Conservation (phyloP, 305 asterid species). For the Withania somnifera region DNA sequence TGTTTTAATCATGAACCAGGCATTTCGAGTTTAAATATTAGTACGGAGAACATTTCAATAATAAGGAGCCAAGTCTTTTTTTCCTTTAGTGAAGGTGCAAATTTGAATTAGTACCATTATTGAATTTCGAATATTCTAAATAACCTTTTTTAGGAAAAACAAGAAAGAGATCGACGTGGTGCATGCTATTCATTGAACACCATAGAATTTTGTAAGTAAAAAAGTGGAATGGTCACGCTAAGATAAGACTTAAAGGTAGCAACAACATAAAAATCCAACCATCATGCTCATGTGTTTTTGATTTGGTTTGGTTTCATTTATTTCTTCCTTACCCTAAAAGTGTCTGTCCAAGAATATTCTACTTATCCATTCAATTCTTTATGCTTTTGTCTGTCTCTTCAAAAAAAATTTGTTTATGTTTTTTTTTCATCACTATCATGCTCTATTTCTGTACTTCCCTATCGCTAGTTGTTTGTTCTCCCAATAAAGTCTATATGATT, state of each 20-base stretch:
- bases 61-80: not conserved
- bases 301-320: not conserved
- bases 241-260: not conserved
- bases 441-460: not conserved
- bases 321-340: not conserved
- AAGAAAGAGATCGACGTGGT: not conserved
- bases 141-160: too few relatives aligned
- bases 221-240: not conserved
- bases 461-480: not conserved
- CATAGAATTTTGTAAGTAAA: not conserved
- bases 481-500: not conserved
- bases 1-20: not conserved
- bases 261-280: constrained; percentile 3
- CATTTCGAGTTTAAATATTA: not conserved
- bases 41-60: not conserved
- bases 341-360: not conserved
- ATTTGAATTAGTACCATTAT: not conserved
- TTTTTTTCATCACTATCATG: not conserved
- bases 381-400: not conserved
- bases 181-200: not conserved
- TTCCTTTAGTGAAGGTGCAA: not conserved
- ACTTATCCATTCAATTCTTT: not conserved
- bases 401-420: not conserved
- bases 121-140: not conserved
- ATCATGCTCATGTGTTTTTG: not conserved